Conservation (phyloP, 768 basidiomycete genomes). For the Cystobasidium ongulense region DNA sequence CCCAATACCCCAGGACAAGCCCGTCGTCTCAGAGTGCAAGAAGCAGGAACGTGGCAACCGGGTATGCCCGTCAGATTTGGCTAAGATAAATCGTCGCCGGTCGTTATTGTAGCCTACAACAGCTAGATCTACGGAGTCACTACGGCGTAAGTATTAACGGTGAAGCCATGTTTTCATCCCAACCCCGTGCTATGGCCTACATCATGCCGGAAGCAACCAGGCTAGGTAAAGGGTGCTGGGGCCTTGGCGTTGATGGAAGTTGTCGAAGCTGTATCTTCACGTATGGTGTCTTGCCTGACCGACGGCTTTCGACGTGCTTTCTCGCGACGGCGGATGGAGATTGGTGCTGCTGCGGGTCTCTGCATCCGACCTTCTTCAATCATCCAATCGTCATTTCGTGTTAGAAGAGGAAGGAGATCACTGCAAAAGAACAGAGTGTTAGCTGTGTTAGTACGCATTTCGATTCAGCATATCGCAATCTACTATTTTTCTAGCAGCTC, state of each 20-base stretch:
- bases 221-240: not conserved
- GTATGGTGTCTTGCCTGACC: not conserved
- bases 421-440: not conserved
- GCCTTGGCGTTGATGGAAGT: no score
- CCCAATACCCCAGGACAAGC: not conserved
- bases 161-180: no score
- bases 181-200: no score
- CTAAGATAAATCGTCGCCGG: no score
- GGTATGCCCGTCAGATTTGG: constrained; percentile 9
- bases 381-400: not conserved
- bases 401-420: not conserved
- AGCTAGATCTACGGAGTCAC: no score
- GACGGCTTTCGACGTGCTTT: not conserved
- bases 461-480: not conserved
- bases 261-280: no score
- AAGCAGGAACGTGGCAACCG: not conserved
- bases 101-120: no score
- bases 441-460: no score
- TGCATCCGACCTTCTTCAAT: not conserved
- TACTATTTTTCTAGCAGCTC: not conserved
- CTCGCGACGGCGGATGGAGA: not conserved
- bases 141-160: no score
- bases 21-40: not conserved
- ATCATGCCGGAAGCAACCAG: no score
- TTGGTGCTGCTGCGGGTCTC: not conserved